Percentiles rank a stretch among this genome's conserved stretches.
These are phyloP conservation scores for Sambucus nigra DNA, from an alignment of 129 eudicot species.

Conservation along the genomic window DNA sequence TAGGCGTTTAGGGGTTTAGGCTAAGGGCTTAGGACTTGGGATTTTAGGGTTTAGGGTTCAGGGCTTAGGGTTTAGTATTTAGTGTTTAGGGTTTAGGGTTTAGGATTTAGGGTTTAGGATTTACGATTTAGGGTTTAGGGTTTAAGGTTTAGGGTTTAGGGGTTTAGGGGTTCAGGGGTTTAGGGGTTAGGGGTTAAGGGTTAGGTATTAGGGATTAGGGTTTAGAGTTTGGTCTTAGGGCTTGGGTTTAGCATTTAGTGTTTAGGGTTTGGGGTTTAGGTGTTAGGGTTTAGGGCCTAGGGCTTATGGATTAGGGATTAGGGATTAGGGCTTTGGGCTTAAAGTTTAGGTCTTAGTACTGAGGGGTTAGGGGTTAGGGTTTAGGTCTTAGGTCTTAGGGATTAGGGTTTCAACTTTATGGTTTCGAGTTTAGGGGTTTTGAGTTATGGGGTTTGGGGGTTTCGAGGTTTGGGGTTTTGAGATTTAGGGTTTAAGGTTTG, in stretches of 20 bases:
- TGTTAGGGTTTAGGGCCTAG: neutral
- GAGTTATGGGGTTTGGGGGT: neutral
- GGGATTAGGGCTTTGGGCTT: conserved; percentile 1
- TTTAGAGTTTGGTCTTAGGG: too few species aligned
- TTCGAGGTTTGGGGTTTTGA: neutral
- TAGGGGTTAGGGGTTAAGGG: neutral
- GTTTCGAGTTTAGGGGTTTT: conserved; percentile 1
- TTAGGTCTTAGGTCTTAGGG: conserved; percentile 4
- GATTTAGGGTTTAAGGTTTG: conserved; percentile 2
- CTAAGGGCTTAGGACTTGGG: too few species aligned
- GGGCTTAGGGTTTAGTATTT: neutral
- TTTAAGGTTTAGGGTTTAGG: conserved; percentile 1
- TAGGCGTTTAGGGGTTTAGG: conserved; percentile 1
- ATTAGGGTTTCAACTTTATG: neutral
- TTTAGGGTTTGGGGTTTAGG: neutral
- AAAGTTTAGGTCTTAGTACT: neutral
- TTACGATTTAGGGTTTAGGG: too few species aligned
- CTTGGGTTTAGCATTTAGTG: neutral
- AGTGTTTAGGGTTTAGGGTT: conserved; percentile 1
- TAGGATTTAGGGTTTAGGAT: conserved; percentile 7
- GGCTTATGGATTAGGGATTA: conserved; percentile 3
- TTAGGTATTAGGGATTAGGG: neutral
- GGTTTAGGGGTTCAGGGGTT: neutral
- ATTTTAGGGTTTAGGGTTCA: neutral
- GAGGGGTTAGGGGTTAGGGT: conserved; percentile 1